These are phyloP conservation scores for Sporobolomyces phaffii DNA, from an alignment of 768 basidiomycete species.

Conservation along the genomic window DNA sequence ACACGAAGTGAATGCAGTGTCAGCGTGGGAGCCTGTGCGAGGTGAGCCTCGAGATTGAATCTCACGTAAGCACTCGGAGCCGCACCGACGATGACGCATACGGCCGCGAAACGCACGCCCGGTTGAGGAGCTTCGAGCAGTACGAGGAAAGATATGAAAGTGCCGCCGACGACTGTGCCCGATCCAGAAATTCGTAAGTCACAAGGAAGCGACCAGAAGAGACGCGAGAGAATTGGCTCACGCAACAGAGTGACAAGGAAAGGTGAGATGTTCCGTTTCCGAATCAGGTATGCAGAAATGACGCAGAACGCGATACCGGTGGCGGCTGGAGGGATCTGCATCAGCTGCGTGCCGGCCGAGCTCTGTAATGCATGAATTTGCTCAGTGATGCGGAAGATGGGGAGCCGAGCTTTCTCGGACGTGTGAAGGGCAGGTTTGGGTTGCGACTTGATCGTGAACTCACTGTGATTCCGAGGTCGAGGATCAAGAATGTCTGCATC, in stretches of 20 bases:
- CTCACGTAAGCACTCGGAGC: conserved; percentile 6
- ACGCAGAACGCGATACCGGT: conserved; percentile 11
- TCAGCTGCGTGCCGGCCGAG: conserved; percentile 13
- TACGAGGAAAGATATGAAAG: conserved; percentile 1
- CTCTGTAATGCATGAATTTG: background rate
- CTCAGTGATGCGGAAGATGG: too few species aligned
- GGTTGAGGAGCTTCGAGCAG: background rate
- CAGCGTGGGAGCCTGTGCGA: too few species aligned
- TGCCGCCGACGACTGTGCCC: background rate
- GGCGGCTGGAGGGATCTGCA: conserved; percentile 17
- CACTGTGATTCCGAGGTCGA: conserved; percentile 10
- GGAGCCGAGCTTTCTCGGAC: too few species aligned
- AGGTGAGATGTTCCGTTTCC: background rate
- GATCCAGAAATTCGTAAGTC: background rate
- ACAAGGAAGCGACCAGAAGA: background rate
- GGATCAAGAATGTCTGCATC: conserved; percentile 8
- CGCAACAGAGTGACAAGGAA: background rate
- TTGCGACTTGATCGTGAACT: background rate
- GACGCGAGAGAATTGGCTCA: background rate
- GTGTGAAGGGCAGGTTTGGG: background rate
- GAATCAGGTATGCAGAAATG: conserved; percentile 5
- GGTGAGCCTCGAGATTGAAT: too few species aligned
- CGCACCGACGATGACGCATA: conserved; percentile 6
- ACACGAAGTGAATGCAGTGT: background rate
- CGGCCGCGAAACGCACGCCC: conserved; percentile 3